Evolutionary conservation across 202 grass and related monocot species (phyloP), one percentile per base, ranked within the genome.

Genomic region (Schoenoplectus triqueter): DNA sequence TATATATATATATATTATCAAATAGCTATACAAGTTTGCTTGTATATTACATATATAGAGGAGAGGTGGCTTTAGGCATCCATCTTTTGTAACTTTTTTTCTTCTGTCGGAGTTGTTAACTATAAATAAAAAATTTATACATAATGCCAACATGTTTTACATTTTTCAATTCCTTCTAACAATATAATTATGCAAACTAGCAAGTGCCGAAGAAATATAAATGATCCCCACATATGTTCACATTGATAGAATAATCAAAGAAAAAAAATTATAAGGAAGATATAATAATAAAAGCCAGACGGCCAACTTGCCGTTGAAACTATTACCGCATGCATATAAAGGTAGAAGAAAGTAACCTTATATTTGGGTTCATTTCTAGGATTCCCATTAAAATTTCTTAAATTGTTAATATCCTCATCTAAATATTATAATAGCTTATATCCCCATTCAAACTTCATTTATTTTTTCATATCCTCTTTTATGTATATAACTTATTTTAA

Each of bases 51-150:
- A 60, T 78, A 60, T 31, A 31, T 31, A 31, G 31, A 31, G 31
- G 74, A 59, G 2, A 59, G 42, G 14, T 78, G 31, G 74, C 22
- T 78, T 78, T 60, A 78, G 74, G 52, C 22, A 56, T 39, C 10
- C 50, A 77, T 51, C 50, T 77, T 56, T 77, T 78, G 52, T 60
- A 44, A 78, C 11, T 60, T 22, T 60, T 78, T 78, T 78, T 78
- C 11, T 5, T 2, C 54, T 78, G 74, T 78, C 14, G 54, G 54
- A 78, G 21, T 78, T 21, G 21, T 78, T 41, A 78, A 59, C 74
- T 40, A 60, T 60, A 78, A 75, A n/a, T 10, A 3, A 57, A 14
- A 31, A 31, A 31, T 31, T 31, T 31, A 31, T 31, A 78, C 22
- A n/a, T 59, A 17, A 17, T 78, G 20, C 22, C 20, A 41, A 59